These are phyloP conservation scores for Lithocarpus polystachyus DNA, from an alignment of 306 rosid genomes.

Conservation along the genomic window DNA sequence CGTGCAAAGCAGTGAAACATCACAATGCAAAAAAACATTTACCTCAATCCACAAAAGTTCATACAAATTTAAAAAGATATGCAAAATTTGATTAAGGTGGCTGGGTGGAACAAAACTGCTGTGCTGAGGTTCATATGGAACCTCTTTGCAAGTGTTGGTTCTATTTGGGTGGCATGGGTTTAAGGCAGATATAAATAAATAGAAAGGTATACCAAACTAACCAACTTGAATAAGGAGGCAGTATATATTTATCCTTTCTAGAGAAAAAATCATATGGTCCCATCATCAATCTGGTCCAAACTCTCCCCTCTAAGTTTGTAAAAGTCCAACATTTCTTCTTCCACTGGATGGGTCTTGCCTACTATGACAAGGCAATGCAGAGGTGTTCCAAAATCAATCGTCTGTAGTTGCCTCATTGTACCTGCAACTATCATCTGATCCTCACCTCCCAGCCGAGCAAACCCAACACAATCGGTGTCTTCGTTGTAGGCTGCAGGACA, in stretches of 20 bases:
- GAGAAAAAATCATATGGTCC: constrained; percentile 14
- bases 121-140: background rate
- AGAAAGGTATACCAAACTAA: background rate
- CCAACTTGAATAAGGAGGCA: background rate
- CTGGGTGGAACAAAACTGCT: background rate
- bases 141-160: background rate
- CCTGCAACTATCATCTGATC: constrained; percentile 79
- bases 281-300: constrained; percentile 4
- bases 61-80: background rate
- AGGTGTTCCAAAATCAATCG: constrained; percentile 76
- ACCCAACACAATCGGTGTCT: constrained; percentile 78
- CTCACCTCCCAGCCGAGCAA: constrained; percentile 88
- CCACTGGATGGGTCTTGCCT: constrained; percentile 85
- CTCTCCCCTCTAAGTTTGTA: constrained; percentile 40
- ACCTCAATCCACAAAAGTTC: background rate
- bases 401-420: constrained; percentile 65
- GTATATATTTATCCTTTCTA: background rate
- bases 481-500: constrained; percentile 59
- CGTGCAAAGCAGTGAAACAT: background rate
- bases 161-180: background rate
- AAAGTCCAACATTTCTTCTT: constrained; percentile 86
- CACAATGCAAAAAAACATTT: background rate
- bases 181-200: background rate
- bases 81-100: background rate
- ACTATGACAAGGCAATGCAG: constrained; percentile 89